These are phyloP conservation scores for Cladosporium sp. DNA, from an alignment of 2,329 filamentous ascomycete species.

Conservation along the genomic window DNA sequence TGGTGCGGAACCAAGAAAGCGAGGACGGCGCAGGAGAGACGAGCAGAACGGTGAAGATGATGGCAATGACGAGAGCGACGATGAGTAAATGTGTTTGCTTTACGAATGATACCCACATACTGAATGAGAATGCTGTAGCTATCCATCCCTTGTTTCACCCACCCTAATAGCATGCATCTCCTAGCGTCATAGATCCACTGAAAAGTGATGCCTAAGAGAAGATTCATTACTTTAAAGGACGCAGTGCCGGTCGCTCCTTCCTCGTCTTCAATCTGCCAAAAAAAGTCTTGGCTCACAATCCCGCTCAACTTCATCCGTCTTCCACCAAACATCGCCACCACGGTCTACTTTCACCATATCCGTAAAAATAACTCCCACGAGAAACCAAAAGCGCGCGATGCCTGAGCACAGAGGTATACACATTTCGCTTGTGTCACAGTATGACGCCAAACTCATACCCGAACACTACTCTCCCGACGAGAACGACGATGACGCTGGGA, in stretches of 20 bases:
- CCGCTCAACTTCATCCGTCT: background rate
- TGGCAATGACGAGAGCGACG: conserved; percentile 22
- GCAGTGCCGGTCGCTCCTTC: background rate
- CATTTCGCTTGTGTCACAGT: conserved; percentile 44
- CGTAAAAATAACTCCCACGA: no score
- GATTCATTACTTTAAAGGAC: background rate
- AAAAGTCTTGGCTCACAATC: background rate
- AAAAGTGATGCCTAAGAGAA: background rate
- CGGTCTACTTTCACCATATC: background rate
- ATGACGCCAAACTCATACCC: conserved; percentile 35
- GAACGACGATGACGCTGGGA: background rate
- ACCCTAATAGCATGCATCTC: background rate
- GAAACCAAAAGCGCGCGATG: conserved; percentile 25
- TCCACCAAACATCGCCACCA: background rate
- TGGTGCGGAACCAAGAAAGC: conserved; percentile 21
- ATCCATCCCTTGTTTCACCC: background rate
- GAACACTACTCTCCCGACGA: conserved; percentile 26
- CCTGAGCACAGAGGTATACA: conserved; percentile 40
- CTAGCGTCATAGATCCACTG: background rate
- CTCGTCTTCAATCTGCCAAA: background rate
- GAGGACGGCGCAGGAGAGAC: conserved; percentile 21
- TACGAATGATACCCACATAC: conserved; percentile 15
- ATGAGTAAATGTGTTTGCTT: conserved; percentile 6
- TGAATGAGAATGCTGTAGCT: background rate
- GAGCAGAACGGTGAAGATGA: conserved; percentile 22